A percentile compares a stretch with the other conserved stretches of the same genome.
These are phyloP conservation scores for Diaporthe caulivora DNA, from an alignment of 2,329 filamentous ascomycete species.

Conservation along the genomic window DNA sequence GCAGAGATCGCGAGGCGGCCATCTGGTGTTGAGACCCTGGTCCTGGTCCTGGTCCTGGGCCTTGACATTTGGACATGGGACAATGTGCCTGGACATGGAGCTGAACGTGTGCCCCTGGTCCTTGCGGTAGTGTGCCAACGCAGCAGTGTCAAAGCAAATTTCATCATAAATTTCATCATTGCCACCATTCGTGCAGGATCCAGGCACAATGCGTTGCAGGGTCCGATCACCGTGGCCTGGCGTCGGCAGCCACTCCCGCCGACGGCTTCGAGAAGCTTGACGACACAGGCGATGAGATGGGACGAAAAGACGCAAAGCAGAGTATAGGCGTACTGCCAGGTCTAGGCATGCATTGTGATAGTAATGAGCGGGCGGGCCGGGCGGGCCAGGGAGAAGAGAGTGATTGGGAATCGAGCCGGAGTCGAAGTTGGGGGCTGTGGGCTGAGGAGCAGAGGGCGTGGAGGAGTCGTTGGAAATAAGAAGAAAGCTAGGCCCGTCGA, in stretches of 20 bases:
- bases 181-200: not conserved
- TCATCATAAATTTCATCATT: constrained; percentile 13
- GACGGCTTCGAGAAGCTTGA: constrained; percentile 10
- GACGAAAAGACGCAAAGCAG: not conserved
- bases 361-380: not conserved
- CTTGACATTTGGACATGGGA: not conserved
- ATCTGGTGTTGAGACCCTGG: constrained; percentile 17
- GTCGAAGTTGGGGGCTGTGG: constrained; percentile 3
- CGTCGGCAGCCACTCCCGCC: constrained; percentile 27
- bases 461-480: constrained; percentile 4
- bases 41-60: not conserved
- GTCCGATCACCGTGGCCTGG: not conserved
- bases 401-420: not conserved
- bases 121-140: not conserved
- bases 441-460: not conserved
- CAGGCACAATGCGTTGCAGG: constrained; percentile 17
- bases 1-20: constrained; percentile 9
- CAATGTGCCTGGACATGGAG: not conserved
- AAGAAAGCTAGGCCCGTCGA: constrained; percentile 18
- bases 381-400: not conserved
- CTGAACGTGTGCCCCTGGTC: not conserved
- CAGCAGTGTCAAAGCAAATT: constrained; percentile 20
- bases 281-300: not conserved
- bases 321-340: not conserved
- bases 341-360: too few species aligned